A percentile compares a stretch with the other conserved stretches of the same genome.
Conservation (phyloP, 805 yeast species). For the Starmerella apicola region DNA sequence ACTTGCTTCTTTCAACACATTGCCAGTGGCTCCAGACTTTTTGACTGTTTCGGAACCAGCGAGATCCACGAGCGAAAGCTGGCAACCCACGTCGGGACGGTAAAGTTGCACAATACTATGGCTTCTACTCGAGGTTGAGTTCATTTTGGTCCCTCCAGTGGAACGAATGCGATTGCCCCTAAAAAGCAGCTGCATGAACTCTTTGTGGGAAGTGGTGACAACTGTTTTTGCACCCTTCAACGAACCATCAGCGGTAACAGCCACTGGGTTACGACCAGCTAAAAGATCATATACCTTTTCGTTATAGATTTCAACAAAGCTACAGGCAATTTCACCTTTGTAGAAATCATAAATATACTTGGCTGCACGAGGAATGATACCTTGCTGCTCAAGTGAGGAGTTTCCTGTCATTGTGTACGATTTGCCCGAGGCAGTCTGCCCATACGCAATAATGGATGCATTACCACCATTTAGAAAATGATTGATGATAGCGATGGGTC, state of each 20-base stretch:
- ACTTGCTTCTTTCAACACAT: constrained; percentile 65
- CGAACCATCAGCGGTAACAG: constrained; percentile 41
- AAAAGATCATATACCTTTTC: constrained; percentile 65
- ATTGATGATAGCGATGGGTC: constrained; percentile 48
- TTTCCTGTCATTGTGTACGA: constrained; percentile 65
- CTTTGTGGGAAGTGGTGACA: constrained; percentile 44
- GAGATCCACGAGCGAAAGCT: constrained; percentile 63
- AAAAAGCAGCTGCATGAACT: constrained; percentile 41
- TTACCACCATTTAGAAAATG: constrained; percentile 62
- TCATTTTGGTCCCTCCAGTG: constrained; percentile 54
- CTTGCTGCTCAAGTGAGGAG: constrained; percentile 34
- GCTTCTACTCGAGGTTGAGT: constrained; percentile 60
- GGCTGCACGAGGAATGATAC: constrained; percentile 57
- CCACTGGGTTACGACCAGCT: constrained; percentile 23
- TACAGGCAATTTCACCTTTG: constrained; percentile 38
- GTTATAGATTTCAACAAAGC: constrained; percentile 69
- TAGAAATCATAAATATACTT: constrained; percentile 40
- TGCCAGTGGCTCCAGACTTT: constrained; percentile 65
- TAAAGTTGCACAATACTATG: constrained; percentile 67
- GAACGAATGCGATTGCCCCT: constrained; percentile 48
- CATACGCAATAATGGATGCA: constrained; percentile 65
- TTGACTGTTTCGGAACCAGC: constrained; percentile 77
- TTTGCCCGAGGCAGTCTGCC: constrained; percentile 70
- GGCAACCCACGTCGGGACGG: constrained; percentile 35
- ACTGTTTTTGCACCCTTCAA: constrained; percentile 47